Percentiles rank a stretch among this genome's conserved stretches.
phyloP scores from a whole-genome alignment of 768 basidiomycete species.

The Amanita rubescens region DNA sequence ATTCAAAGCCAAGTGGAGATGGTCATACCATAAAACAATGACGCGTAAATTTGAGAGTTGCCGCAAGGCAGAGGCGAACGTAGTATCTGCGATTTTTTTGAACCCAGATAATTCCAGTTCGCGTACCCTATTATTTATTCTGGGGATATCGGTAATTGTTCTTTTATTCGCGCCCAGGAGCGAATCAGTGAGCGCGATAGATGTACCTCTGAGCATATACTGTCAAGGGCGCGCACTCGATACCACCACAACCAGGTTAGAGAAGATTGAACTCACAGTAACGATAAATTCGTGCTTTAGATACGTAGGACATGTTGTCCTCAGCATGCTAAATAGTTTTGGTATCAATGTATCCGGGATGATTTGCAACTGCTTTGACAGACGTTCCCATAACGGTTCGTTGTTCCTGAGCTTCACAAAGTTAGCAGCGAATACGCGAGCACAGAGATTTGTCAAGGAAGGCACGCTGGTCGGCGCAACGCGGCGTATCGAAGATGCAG shows the following conservation, averaged over 20 bases:
- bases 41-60: constrained; percentile 36
- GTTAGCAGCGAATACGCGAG: constrained; percentile 42
- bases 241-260: neutral
- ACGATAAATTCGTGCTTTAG: constrained; percentile 49
- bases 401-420: constrained; percentile 33
- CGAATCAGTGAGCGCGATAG: constrained; percentile 37
- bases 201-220: constrained; percentile 53
- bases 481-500: constrained; percentile 40
- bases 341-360: constrained; percentile 48
- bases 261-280: constrained; percentile 27
- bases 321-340: constrained; percentile 44
- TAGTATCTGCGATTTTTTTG: constrained; percentile 38
- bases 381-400: constrained; percentile 30
- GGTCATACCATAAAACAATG: constrained; percentile 46
- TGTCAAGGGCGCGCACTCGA: constrained; percentile 15
- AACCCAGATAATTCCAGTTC: constrained; percentile 48
- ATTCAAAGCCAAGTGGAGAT: neutral
- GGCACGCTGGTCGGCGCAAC: constrained; percentile 30
- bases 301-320: constrained; percentile 39
- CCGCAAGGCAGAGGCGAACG: constrained; percentile 43
- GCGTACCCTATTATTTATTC: constrained; percentile 29
- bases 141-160: constrained; percentile 40
- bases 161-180: constrained; percentile 45
- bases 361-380: constrained; percentile 31
- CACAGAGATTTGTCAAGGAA: constrained; percentile 41